A percentile compares a stretch with the other conserved stretches of the same genome.
phyloP scores from a whole-genome alignment of 1,139 yeast genomes.

The Suhomyces panamericanus region DNA sequence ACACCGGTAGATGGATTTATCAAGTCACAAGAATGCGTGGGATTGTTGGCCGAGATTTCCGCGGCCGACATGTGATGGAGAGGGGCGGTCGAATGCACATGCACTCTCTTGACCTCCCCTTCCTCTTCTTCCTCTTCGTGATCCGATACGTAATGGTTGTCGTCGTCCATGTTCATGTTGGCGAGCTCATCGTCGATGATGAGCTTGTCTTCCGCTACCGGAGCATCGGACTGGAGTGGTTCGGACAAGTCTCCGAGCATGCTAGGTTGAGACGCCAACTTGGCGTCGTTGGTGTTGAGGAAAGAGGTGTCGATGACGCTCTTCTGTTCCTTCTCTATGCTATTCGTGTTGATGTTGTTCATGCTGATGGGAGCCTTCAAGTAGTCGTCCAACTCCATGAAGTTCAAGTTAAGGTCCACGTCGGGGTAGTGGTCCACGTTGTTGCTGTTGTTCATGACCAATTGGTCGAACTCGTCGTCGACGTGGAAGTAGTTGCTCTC shows the following conservation, averaged over 20 bases:
- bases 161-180: slow-evolving; percentile 13
- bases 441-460: slow-evolving; percentile 24
- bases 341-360: slow-evolving; percentile 7
- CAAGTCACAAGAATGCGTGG: slow-evolving; percentile 50
- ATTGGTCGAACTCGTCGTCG: slow-evolving; percentile 35
- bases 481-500: slow-evolving; percentile 42
- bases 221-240: neutral
- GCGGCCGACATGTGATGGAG: slow-evolving; percentile 14
- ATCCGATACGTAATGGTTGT: slow-evolving; percentile 4
- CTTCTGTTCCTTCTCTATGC: slow-evolving; percentile 10
- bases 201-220: slow-evolving; percentile 4
- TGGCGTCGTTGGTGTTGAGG: slow-evolving; percentile 11
- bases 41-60: slow-evolving; percentile 25
- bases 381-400: slow-evolving; percentile 21
- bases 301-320: slow-evolving; percentile 16
- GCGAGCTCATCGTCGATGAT: slow-evolving; percentile 12
- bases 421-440: slow-evolving; percentile 11
- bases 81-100: neutral
- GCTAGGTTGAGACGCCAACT: slow-evolving; percentile 5
- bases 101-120: neutral
- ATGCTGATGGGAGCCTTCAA: slow-evolving; percentile 10
- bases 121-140: slow-evolving; percentile 7
- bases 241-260: neutral
- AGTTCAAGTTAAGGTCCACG: slow-evolving; percentile 13
- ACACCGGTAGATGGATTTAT: slow-evolving; percentile 54